These are phyloP conservation scores for Backusella sp. DNA, from an alignment of 192 early-diverging fungal species.

Conservation along the genomic window DNA sequence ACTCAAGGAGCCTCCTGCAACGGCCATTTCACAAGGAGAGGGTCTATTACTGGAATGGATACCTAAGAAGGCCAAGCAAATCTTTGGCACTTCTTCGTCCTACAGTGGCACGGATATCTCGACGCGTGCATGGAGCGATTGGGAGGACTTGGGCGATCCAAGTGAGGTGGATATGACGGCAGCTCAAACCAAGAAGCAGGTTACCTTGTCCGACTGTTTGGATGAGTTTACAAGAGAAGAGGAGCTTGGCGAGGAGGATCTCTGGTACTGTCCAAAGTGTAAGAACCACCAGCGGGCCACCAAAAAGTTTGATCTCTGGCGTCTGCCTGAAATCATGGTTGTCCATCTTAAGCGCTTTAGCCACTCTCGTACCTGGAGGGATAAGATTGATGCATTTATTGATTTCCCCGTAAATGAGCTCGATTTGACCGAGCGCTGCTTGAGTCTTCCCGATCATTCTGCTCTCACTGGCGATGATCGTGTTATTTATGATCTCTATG, in stretches of 20 bases:
- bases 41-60: constrained; percentile 22
- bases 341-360: constrained; percentile 85
- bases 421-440: constrained; percentile 56
- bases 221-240: constrained; percentile 76
- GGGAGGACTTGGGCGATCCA: constrained; percentile 27
- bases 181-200: constrained; percentile 27
- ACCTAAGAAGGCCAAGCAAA: constrained; percentile 13
- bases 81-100: constrained; percentile 13
- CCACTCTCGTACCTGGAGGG: constrained; percentile 59
- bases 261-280: constrained; percentile 79
- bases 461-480: constrained; percentile 19
- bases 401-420: constrained; percentile 68
- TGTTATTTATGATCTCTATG: constrained; percentile 67
- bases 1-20: neutral
- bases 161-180: neutral
- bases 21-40: constrained; percentile 33
- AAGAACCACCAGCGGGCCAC: constrained; percentile 73
- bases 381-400: constrained; percentile 73
- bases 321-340: constrained; percentile 73
- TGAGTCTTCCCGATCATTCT: constrained; percentile 15
- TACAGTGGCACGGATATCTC: neutral
- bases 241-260: constrained; percentile 69
- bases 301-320: constrained; percentile 82
- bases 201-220: constrained; percentile 69
- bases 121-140: constrained; percentile 23